A percentile compares a stretch with the other conserved stretches of the same genome.
These are phyloP conservation scores for Zychaea mexicana DNA, from an alignment of 371 early-diverging fungal genomes.

Conservation along the genomic window DNA sequence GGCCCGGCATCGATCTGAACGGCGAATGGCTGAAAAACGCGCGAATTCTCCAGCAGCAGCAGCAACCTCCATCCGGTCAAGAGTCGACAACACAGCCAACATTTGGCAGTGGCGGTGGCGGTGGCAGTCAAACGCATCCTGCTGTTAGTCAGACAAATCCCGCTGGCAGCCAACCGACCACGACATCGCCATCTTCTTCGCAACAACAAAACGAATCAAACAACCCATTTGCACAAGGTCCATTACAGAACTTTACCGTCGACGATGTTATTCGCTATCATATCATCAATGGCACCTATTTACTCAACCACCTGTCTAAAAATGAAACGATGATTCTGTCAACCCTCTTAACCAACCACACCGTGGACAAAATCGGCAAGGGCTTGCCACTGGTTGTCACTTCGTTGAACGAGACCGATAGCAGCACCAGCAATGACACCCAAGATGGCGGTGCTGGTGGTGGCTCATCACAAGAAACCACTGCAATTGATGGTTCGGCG, in stretches of 20 bases:
- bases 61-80: background rate
- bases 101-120: background rate
- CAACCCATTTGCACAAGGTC: conserved; percentile 13
- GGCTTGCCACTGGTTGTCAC: conserved; percentile 33
- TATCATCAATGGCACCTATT: conserved; percentile 24
- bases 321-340: conserved; percentile 16
- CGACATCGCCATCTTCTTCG: background rate
- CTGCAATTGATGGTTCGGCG: background rate
- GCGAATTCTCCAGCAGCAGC: background rate
- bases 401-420: background rate
- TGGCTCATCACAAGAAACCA: background rate
- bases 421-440: background rate
- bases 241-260: conserved; percentile 18
- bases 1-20: background rate
- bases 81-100: background rate
- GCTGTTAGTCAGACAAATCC: too few species aligned
- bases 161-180: background rate
- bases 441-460: background rate
- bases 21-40: background rate
- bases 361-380: conserved; percentile 15
- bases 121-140: too few species aligned
- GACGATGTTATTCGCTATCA: conserved; percentile 39
- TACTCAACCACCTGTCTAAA: conserved; percentile 17
- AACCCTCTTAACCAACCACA: conserved; percentile 31
- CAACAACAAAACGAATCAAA: background rate